Base-by-base conservation (phyloP, 306 rosid genomes). In the Comarum palustre region DNA sequence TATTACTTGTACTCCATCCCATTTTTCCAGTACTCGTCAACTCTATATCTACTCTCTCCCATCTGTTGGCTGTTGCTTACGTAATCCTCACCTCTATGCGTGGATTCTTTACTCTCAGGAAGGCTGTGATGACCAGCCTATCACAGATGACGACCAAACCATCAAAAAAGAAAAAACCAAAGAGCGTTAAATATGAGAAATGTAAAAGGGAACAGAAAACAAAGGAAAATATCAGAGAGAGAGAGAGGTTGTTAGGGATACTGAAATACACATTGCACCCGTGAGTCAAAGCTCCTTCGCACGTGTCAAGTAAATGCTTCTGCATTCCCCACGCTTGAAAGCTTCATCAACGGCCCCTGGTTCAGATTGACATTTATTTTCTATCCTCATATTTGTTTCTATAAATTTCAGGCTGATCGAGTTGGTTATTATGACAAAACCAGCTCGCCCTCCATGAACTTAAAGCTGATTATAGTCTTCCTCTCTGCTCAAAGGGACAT, bases 211-310 rank as follows among this genome's bases (percentile, higher is more conserved):
- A n/a, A n/a, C 48, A n/a, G 2, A 17, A 27, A 42, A 32, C 0
- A 14, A 67, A 13, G 34, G 5, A 17, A 12, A 42, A 4, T 4
- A n/a, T 64, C 31, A 6, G 24, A n/a, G 22, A 16, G 41, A 36
- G 42, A 39, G 38, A 36, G 78, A 32, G 41, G 79, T 80, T 43
- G 69, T 75, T 70, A 54, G n/a, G 62, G 63, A 29, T 13, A 34
- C 31, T 7, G 25, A 57, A 64, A 29, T 10, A 61, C 77, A 41
- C 45, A 41, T 41, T 68, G 76, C 66, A 81, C 52, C 84, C 11
- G 75, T 60, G 67, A 76, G 84, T 81, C 84, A 80, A 80, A 29
- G 51, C 20, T 60, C 66, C 66, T 31, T 29, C 41, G 4, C 39
- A 60, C 39, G 22, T 15, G 66, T 31, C n/a, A 60, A 10, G 20